Evolutionary conservation across 345 rosid species (phyloP), one percentile per base, ranked within the genome.

Genomic region (Raphanus raphanistrum): DNA sequence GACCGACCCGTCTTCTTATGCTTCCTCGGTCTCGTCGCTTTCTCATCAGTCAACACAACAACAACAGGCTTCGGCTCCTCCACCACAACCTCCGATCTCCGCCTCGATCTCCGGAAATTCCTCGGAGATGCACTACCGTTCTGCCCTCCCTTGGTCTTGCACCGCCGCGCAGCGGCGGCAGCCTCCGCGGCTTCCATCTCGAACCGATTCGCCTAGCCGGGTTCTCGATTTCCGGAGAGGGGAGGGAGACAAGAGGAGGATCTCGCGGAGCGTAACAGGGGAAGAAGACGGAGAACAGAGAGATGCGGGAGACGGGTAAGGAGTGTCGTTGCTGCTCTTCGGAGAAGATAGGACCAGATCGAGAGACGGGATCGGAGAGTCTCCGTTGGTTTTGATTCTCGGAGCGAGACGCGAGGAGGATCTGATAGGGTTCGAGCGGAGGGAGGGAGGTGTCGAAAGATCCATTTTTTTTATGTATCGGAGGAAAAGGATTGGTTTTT

Each of bases 201-300:
- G 13, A 87, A 84, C 63, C 89, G 84, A 43, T 88, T 91, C 0
- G 87, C 76, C 76, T 0, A 89, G 80, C 29, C 94, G 88, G 76
- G 88, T 86, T 81, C 90, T 87, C 3, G 95, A 86, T 75, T 81
- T 84, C 71, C 87, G 83, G 28, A 84, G 77, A 17, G 93, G 94
- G 4, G 97, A 88, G 43, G 94, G 90, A 36, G 98, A 93, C 17
- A 88, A 85, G 68, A 90, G 89, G 32, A 93, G 86, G 8, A 91
- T 84, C 32, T 93, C 91, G 4, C 65, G 87, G 3, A 84, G 84
- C 16, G 91, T 87, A 35, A 84, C 85, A 43, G 87, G 80, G 61
- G 74, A 84, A 64, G 71, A 77, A 64, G 71, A 77, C 13, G 89
- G 77, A 0, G 94, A 85, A 26, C 66, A 71, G 63, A 81, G 80